Evolutionary conservation across 2,329 filamentous ascomycete genomes (phyloP), one percentile per base, ranked within the genome.

Genomic region (Exophiala sp.): DNA sequence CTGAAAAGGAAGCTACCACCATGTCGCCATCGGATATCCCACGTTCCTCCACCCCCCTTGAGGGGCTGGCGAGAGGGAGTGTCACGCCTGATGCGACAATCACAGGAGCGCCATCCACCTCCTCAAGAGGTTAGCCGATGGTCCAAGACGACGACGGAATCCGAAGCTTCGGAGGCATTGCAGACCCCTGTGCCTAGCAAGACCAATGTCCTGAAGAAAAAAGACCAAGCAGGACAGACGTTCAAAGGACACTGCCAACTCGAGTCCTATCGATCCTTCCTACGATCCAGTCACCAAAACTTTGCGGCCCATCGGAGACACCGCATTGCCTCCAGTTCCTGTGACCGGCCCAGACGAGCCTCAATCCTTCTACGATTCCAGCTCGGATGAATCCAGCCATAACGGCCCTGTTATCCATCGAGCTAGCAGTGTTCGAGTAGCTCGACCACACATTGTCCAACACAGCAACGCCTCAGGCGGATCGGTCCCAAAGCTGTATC

Each of bases 341-440:
- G 29, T 56, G 18, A 44, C 45, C 18, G 46, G 42, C 37, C 32
- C 46, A 3, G 43, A 45, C n/a, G 50, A 52, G 16, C 52, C 46
- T 18, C 27, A 22, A 22, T 51, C 57, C 10, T 58, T 54, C 22
- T 56, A 54, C 23, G 49, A 53, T 18, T 47, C 46, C 10, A 53
- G 51, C n/a, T 56, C 58, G 2, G 52, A 58, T 32, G 44, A 52
- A 30, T 55, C 51, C 2, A 46, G 44, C 39, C 46, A 53, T 27
- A 53, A 45, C 6, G 54, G 55, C 27, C 45, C 43, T 16, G 27
- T 58, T n/a, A 35, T 61, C 7, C 52, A 58, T 14, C 53, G 58
- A 29, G 59, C 59, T 27, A 61, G 56, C 52, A 60, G 58, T 43
- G 58, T 58, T 9, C 57, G 58, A 14, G 57, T 58, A n/a, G 37